These are phyloP conservation scores for Carpinus viminea DNA, from an alignment of 306 rosid genomes.

Conservation along the genomic window DNA sequence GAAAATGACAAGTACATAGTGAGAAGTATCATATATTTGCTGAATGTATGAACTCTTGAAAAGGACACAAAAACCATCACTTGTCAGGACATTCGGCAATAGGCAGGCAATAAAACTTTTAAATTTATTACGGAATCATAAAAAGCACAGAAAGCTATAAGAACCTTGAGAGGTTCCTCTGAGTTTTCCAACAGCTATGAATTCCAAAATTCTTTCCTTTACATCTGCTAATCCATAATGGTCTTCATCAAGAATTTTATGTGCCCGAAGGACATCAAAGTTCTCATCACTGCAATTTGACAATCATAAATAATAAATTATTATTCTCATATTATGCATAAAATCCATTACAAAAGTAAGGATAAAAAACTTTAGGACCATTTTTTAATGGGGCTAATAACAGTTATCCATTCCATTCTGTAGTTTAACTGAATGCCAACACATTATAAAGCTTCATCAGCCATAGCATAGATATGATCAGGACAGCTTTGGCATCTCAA, in stretches of 20 bases:
- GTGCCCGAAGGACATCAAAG: constrained; percentile 86
- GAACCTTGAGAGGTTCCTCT: constrained; percentile 96
- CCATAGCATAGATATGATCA: background rate
- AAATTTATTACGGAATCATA: constrained; percentile 4
- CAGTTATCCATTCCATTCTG: background rate
- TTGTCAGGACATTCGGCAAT: background rate
- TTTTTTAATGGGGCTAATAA: background rate
- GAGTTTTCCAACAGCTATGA: constrained; percentile 96
- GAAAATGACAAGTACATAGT: background rate
- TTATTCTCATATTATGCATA: background rate
- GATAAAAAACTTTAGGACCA: background rate
- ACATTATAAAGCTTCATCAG: constrained; percentile 9
- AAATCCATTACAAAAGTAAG: background rate
- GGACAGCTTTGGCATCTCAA: constrained; percentile 2
- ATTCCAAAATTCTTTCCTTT: constrained; percentile 95
- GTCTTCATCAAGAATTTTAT: constrained; percentile 95
- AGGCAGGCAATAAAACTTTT: constrained; percentile 13
- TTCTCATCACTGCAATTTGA: constrained; percentile 81
- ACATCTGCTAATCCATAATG: constrained; percentile 97
- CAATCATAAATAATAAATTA: constrained; percentile 5
- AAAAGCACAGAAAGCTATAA: constrained; percentile 26
- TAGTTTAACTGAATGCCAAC: constrained; percentile 11
- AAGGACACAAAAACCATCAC: background rate
- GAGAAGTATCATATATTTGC: constrained; percentile 18
- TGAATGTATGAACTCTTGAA: constrained; percentile 6